Base-by-base conservation (phyloP, 495 filamentous ascomycete genomes). In the Aspergillus biplanus region DNA sequence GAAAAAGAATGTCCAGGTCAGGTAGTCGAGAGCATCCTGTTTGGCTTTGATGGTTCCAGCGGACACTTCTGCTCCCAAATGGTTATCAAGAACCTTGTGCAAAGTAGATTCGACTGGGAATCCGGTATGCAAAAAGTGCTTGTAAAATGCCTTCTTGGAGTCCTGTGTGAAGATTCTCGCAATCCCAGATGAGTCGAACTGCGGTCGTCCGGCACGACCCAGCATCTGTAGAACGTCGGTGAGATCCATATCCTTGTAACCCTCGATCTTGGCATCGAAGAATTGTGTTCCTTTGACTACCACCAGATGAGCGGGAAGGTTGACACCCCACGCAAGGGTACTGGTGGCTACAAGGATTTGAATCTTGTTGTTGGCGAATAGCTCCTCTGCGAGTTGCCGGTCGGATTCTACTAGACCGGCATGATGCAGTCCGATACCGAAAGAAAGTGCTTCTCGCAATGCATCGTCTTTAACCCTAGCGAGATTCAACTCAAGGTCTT, bases 1-100 rank as follows among this genome's bases (percentile, higher is more conserved):
- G 84, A 97, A 99, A 82, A 99, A 97, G 82, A 99, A 99, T 18
- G 95, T 99, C 95, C 95, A 99, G 0, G 96, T 98, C 39, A 99
- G 78, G 71, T 99, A 99, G 72, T 99, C 96, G 7, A 99, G 83
- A 4, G 96, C 94, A 76, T 99, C 95, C 72, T 99, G 96, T 73
- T 97, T 97, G 9, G 93, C 94, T 7, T 83, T 72, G 50, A 99
- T 91, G 11, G 96, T 98, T 56, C 91, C 92, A 15, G 95, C 91
- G 3, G 93, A 96, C 2, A 97, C 89, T 78, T 99, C 95, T 42
- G 95, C 95, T 59, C 92, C 92, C 71, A 99, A 82, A 81, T 99
- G 95, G 80, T 99, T 97, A 75, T 97, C 95, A 4, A 98, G 81
- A 1, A 97, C 95, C 27, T 95, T 97, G 78, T 99, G 95, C 18